Base-by-base conservation (phyloP, 2,329 filamentous ascomycete species). In the Colletotrichum neosansevieriae region DNA sequence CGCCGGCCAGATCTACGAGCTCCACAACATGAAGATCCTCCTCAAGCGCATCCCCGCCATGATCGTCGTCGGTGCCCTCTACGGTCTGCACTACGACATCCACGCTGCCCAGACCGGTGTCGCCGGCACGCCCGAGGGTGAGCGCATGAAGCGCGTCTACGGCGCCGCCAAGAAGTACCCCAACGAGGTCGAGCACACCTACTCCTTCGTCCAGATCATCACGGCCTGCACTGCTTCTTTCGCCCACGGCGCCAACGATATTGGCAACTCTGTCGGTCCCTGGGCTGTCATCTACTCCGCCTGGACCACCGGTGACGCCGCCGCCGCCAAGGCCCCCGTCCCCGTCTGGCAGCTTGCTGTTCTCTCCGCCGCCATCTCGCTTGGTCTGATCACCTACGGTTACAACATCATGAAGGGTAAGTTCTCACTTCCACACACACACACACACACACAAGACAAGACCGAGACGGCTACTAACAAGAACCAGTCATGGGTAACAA, bases 361-460 rank as follows among this genome's bases (percentile, higher is more conserved):
- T 17, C 81, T 92, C 12, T 84, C 88, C 29, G 77, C 83, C 1
- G 88, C 83, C 44, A 89, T 93, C 75, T 92, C 85, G 53, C 71
- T 89, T 47, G 92, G 91, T 72, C 84, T 94, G 65, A 83, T 90
- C 75, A 93, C 91, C 13, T 94, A 93, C 74, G 92, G 91, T 10
- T 94, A 93, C 83, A 93, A 94, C 83, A 94, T 94, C 81, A 94
- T 94, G 91, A 93, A 92, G 82, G 89, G 87, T 89, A 80, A 78
- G 85, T 71, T 19, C 11, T 9, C 6, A 7, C n/a, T 9, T 9
- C 6, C 10, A 11, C 29, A n/a, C n/a, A n/a, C n/a, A n/a, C n/a
- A n/a, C n/a, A n/a, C n/a, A n/a, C n/a, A n/a, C n/a, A n/a, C n/a
- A 2, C 4, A 21, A 7, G 15, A 1, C 19, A 13, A n/a, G 3